These are phyloP conservation scores for Byssochlamys sp. DNA, from an alignment of 2,329 filamentous ascomycete species.

Conservation along the genomic window DNA sequence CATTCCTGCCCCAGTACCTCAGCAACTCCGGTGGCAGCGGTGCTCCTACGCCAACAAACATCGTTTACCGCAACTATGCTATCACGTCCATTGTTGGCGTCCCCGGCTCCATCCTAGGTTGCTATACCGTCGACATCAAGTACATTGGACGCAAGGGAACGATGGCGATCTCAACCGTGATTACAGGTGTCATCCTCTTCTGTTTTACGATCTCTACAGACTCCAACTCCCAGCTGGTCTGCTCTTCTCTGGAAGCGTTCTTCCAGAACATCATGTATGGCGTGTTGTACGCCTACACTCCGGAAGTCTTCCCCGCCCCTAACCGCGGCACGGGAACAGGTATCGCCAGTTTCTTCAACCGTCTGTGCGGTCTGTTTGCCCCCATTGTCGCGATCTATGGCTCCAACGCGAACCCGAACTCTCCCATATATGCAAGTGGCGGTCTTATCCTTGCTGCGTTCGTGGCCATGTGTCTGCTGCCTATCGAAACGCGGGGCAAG, in stretches of 20 bases:
- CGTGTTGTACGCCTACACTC: slow-evolving; percentile 50
- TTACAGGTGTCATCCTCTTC: slow-evolving; percentile 47
- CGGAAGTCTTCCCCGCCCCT: slow-evolving; percentile 49
- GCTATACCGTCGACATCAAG: slow-evolving; percentile 61
- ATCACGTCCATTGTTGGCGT: slow-evolving; percentile 70
- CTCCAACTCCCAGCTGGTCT: slow-evolving; percentile 41
- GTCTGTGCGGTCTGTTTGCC: slow-evolving; percentile 36
- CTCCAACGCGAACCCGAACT: slow-evolving; percentile 26
- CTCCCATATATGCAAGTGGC: slow-evolving; percentile 38
- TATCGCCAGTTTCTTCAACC: slow-evolving; percentile 37
- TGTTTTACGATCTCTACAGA: slow-evolving; percentile 44
- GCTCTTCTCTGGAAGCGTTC: slow-evolving; percentile 47
- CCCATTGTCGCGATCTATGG: slow-evolving; percentile 38
- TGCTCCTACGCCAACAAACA: slow-evolving; percentile 25
- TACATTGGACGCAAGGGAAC: slow-evolving; percentile 51
- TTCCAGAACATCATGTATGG: slow-evolving; percentile 51
- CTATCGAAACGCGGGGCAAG: slow-evolving; percentile 39
- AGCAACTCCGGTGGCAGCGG: slow-evolving; percentile 44
- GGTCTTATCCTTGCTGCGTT: slow-evolving; percentile 37
- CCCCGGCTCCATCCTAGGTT: slow-evolving; percentile 65
- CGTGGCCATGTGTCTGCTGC: slow-evolving; percentile 36
- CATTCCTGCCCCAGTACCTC: slow-evolving; percentile 80
- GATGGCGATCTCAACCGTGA: slow-evolving; percentile 43
- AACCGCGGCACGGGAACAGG: slow-evolving; percentile 47
- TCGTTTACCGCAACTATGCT: slow-evolving; percentile 66